Evolutionary conservation across 768 basidiomycete species (phyloP).

Genomic region (Cubamyces sp.): DNA sequence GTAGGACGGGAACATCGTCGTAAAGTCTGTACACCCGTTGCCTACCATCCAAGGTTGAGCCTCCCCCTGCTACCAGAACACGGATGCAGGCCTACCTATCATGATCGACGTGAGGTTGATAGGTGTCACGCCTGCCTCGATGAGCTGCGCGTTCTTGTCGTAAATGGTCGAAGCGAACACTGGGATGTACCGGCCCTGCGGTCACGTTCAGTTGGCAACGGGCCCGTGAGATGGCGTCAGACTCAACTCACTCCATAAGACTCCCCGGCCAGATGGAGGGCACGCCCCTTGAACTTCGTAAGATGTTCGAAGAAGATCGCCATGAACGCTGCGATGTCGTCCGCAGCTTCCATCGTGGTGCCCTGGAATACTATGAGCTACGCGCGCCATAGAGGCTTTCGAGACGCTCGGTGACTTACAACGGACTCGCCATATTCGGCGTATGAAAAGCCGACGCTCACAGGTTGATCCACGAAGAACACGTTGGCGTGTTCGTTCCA

Average conservation of each 20-base stretch:
- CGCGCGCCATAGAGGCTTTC: too few relatives aligned
- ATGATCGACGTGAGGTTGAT: constrained; percentile 54
- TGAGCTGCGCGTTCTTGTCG: constrained; percentile 49
- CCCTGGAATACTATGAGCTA: constrained; percentile 40
- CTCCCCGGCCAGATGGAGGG: constrained; percentile 47
- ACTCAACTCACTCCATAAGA: constrained; percentile 51
- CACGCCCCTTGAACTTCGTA: constrained; percentile 65
- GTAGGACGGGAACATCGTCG: constrained; percentile 44
- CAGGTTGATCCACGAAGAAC: constrained; percentile 49
- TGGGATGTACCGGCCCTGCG: constrained; percentile 55
- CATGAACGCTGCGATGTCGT: constrained; percentile 72
- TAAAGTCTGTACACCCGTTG: constrained; percentile 48
- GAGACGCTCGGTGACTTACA: constrained; percentile 38
- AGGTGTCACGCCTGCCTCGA: constrained; percentile 50
- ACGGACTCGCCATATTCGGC: constrained; percentile 64
- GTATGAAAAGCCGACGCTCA: constrained; percentile 43
- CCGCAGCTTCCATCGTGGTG: constrained; percentile 68
- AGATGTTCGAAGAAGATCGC: constrained; percentile 78
- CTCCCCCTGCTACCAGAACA: background rate
- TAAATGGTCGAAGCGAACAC: constrained; percentile 52
- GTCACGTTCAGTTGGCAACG: background rate
- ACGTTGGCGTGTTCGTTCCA: constrained; percentile 73
- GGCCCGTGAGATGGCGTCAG: background rate
- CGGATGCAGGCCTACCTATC: constrained; percentile 43
- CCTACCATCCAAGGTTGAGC: constrained; percentile 31